A percentile compares a stretch with the other conserved stretches of the same genome.
Conservation (phyloP, 2,329 filamentous ascomycete genomes). For the Colletotrichum salicis region DNA sequence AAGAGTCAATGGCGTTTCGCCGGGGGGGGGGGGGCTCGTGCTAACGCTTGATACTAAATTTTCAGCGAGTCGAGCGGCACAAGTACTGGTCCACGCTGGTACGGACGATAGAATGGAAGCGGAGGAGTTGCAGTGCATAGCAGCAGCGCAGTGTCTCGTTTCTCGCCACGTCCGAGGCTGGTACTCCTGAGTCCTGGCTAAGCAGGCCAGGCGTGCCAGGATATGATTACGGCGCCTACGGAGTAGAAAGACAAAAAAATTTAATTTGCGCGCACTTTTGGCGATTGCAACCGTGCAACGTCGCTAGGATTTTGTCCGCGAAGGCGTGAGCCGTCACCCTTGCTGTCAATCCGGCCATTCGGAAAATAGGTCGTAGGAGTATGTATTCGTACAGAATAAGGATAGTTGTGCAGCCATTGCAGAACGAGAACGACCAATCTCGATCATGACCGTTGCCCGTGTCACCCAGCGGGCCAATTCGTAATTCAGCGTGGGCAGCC, state of each 20-base stretch:
- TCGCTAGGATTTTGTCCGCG: slow-evolving; percentile 22
- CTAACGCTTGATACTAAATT: neutral
- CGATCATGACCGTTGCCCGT: slow-evolving; percentile 18
- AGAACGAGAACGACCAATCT: slow-evolving; percentile 6
- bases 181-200: neutral
- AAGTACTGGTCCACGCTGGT: neutral
- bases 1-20: neutral
- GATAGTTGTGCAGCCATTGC: neutral
- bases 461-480: neutral
- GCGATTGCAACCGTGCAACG: slow-evolving; percentile 28
- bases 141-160: neutral
- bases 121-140: neutral
- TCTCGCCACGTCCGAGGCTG: slow-evolving; percentile 16
- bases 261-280: slow-evolving; percentile 25
- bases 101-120: neutral
- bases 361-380: slow-evolving; percentile 12
- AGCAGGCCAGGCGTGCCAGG: neutral
- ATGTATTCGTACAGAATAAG: too few relatives aligned
- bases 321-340: slow-evolving; percentile 6
- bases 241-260: too few relatives aligned
- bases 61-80: slow-evolving; percentile 7
- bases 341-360: slow-evolving; percentile 15
- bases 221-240: neutral
- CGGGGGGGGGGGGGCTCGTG: neutral
- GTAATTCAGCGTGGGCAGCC: neutral